Conservation (phyloP, 441 rosid species). For the Metrosideros polymorpha region DNA sequence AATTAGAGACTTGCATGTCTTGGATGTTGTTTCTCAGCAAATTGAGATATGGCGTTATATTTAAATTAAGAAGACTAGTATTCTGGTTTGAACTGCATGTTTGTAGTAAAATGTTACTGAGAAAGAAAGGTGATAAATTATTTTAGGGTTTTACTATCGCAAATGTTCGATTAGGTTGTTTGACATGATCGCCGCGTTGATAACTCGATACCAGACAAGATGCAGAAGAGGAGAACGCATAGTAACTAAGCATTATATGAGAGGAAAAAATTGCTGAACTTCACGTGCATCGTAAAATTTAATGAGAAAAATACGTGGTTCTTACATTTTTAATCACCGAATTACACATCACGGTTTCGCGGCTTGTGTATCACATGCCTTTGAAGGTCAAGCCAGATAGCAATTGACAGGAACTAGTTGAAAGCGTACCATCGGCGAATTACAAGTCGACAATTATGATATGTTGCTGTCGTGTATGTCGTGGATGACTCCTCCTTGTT, state of each 20-base stretch:
- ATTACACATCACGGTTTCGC: background rate
- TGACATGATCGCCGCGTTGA: background rate
- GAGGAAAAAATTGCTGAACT: background rate
- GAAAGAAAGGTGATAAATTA: background rate
- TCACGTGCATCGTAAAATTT: background rate
- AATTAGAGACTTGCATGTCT: background rate
- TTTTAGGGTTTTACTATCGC: background rate
- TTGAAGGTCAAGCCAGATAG: background rate
- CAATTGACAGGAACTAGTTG: background rate
- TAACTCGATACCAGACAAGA: background rate
- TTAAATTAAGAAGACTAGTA: background rate
- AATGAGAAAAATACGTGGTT: background rate
- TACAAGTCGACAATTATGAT: background rate
- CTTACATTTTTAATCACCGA: background rate
- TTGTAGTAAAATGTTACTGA: background rate
- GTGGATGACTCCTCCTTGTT: background rate
- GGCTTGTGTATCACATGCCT: background rate
- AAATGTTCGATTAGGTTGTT: background rate
- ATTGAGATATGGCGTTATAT: background rate
- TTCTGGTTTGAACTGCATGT: background rate
- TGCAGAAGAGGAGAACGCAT: background rate
- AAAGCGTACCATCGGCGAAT: background rate
- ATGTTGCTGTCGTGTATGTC: background rate
- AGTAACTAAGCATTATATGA: background rate
- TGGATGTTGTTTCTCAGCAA: background rate